phyloP scores from a whole-genome alignment of 805 yeast species.

The Kazachstania kunashirensis region DNA sequence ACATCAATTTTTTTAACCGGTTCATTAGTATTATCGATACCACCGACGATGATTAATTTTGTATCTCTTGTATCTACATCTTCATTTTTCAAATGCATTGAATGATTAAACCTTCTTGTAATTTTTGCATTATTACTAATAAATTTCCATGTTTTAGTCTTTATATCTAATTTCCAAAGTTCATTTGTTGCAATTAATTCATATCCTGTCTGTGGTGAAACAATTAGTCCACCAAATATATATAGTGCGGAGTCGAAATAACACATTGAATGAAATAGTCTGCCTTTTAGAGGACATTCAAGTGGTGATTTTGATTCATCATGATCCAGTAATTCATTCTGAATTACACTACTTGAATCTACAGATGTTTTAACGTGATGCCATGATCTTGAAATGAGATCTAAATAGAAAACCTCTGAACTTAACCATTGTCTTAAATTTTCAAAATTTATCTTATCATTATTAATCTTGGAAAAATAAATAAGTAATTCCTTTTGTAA shows the following conservation, averaged over 20 bases:
- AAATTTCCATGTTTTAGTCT: slow-evolving; percentile 43
- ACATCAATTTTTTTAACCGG: slow-evolving; percentile 23
- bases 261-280: slow-evolving; percentile 53
- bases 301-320: neutral
- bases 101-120: slow-evolving; percentile 42
- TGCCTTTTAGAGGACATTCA: slow-evolving; percentile 14
- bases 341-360: neutral
- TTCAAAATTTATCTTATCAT: slow-evolving; percentile 16
- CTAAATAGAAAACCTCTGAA: slow-evolving; percentile 51
- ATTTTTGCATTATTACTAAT: slow-evolving; percentile 34
- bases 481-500: slow-evolving; percentile 33
- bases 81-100: slow-evolving; percentile 32
- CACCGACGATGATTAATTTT: slow-evolving; percentile 26
- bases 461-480: slow-evolving; percentile 19
- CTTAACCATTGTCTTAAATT: slow-evolving; percentile 37
- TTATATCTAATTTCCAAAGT: slow-evolving; percentile 59
- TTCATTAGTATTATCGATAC: slow-evolving; percentile 23
- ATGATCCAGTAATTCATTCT: neutral
- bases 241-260: slow-evolving; percentile 43
- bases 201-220: slow-evolving; percentile 29
- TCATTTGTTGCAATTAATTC: slow-evolving; percentile 46
- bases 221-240: slow-evolving; percentile 56
- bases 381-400: slow-evolving; percentile 53
- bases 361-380: slow-evolving; percentile 29
- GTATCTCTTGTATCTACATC: slow-evolving; percentile 22